Evolutionary conservation across 768 basidiomycete species (phyloP).

Genomic region (Wakefieldia striispora): DNA sequence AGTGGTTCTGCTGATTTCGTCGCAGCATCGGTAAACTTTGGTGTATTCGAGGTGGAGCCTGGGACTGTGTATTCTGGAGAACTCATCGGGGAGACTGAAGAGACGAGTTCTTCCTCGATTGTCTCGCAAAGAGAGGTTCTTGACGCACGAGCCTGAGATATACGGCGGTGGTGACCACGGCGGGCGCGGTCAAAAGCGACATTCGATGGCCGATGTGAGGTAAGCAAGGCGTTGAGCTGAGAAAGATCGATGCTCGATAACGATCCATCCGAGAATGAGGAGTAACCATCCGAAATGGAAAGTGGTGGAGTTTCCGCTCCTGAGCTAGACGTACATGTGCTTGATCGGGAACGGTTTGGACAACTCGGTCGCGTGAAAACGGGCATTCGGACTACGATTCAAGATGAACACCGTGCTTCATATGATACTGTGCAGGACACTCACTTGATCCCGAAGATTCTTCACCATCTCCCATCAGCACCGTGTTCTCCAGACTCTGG

Average conservation of each 20-base stretch:
- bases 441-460: slow-evolving; percentile 51
- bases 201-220: slow-evolving; percentile 49
- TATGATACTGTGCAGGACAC: slow-evolving; percentile 19
- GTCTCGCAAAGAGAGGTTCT: slow-evolving; percentile 76
- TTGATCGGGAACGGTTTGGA: slow-evolving; percentile 57
- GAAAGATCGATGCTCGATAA: slow-evolving; percentile 76
- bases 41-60: slow-evolving; percentile 33
- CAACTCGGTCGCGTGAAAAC: slow-evolving; percentile 62
- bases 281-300: slow-evolving; percentile 66
- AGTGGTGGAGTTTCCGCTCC: slow-evolving; percentile 72
- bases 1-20: slow-evolving; percentile 31
- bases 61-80: slow-evolving; percentile 22
- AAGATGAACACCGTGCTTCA: slow-evolving; percentile 1
- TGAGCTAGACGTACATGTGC: slow-evolving; percentile 65
- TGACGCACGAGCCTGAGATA: slow-evolving; percentile 61
- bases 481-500: slow-evolving; percentile 66
- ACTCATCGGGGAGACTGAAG: slow-evolving; percentile 23
- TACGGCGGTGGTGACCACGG: slow-evolving; percentile 62
- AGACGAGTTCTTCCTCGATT: slow-evolving; percentile 67
- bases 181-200: slow-evolving; percentile 38
- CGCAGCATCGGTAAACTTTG: slow-evolving; percentile 4
- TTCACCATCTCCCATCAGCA: slow-evolving; percentile 64
- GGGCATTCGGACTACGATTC: slow-evolving; percentile 42
- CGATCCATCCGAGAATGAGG: slow-evolving; percentile 63
- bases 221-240: slow-evolving; percentile 54